Conservation (phyloP, 2,329 filamentous ascomycete genomes). For the Colletotrichum musicola region DNA sequence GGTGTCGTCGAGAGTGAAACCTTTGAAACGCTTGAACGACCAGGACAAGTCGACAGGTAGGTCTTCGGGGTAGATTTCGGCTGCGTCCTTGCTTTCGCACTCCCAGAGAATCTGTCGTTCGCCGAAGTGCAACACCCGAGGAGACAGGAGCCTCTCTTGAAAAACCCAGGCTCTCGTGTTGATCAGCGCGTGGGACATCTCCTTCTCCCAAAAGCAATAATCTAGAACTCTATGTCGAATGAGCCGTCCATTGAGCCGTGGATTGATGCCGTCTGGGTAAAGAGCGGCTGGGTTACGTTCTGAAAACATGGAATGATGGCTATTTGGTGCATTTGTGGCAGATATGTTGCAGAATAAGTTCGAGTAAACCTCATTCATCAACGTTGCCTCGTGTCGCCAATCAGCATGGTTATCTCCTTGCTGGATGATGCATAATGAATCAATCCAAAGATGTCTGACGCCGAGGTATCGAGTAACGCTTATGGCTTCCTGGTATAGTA, state of each 20-base stretch:
- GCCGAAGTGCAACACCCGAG: constrained; percentile 18
- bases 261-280: background rate
- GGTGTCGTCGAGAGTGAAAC: too few species aligned
- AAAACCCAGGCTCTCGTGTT: constrained; percentile 30
- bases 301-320: constrained; percentile 19
- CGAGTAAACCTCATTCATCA: constrained; percentile 41
- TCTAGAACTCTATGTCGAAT: background rate
- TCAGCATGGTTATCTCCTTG: constrained; percentile 35
- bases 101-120: constrained; percentile 16
- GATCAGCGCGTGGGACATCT: background rate
- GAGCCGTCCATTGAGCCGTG: background rate
- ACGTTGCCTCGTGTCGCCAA: constrained; percentile 38
- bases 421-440: constrained; percentile 38
- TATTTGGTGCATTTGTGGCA: constrained; percentile 31
- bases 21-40: too few species aligned
- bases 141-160: constrained; percentile 16
- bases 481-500: constrained; percentile 23
- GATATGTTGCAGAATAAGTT: constrained; percentile 43
- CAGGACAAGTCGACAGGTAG: background rate
- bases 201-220: background rate
- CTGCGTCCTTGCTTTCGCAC: background rate
- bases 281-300: background rate
- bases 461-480: constrained; percentile 5
- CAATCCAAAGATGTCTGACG: constrained; percentile 33
- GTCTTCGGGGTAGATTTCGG: constrained; percentile 4